Evolutionary conservation across 768 basidiomycete genomes (phyloP), one percentile per base, ranked within the genome.

Genomic region (Psilocybe subaeruginosa): DNA sequence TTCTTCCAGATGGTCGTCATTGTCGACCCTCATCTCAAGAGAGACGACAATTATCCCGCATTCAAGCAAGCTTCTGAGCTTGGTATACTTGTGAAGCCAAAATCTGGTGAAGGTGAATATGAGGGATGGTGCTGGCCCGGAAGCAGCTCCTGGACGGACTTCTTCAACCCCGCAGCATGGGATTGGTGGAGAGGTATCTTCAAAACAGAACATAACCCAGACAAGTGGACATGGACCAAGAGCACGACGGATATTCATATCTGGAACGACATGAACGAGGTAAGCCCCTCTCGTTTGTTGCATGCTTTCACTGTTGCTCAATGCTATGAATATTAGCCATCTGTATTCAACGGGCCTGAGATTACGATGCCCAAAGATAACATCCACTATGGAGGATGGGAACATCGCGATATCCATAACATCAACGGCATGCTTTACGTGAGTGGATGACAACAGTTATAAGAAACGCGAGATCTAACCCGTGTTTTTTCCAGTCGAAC

Each of bases 181-280:
- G 83, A 86, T 37, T 95, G 95, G 89, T 99, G 96, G 96, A 89
- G 81, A 61, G 79, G 81, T 4, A 79, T 97, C 60, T 99, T 97
- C 81, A 90, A 89, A 74, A 80, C 79, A 8, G 74, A 80, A 63
- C 76, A 79, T 33, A 78, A 74, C 68, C 80, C 80, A 61, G 84
- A 80, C 49, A 76, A 80, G n/a, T 93, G 88, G 85, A 78, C 86
- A 6, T 93, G 93, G 90, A 85, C 80, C 0, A 76, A 92, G 64
- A 92, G 95, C 66, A 94, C 93, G 2, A 85, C 89, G 31, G 85
- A 87, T 66, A 84, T 98, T 12, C 90, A 89, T 72, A 95, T 99
- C 66, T 99, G 97, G 97, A 99, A 99, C 72, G 97, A 99, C 71
- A 99, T 99, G 97, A 98, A 98, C 66, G 97, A 99, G 85, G 94